Base-by-base conservation (phyloP, 495 filamentous ascomycete genomes). In the Talaromyces thailandensis region DNA sequence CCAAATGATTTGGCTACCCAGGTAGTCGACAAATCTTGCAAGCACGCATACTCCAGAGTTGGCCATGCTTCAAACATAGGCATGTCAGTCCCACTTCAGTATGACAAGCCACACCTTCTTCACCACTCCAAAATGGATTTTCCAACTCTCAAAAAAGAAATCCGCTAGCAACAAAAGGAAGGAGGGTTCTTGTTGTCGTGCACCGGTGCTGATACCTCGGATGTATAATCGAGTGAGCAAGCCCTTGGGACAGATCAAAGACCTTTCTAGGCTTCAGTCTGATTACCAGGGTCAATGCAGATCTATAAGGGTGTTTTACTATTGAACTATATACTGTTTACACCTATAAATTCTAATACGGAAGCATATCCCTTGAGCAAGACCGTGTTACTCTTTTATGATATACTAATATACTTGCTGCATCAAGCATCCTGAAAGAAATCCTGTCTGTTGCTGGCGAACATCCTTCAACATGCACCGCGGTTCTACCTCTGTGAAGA, bases 31-130 rank as follows among this genome's bases (percentile, higher is more conserved):
- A 57, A 21, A 57, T 57, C 55, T 55, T 55, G 23, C 23, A 55
- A 28, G 24, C 26, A 29, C 51, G 12, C 23, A 26, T 26, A 25
- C 58, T 60, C 58, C 24, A 48, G 11, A 60, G 58, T 48, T 60
- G 40, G 40, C 32, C 24, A 31, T 26, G 32, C 59, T 64, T 40
- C 63, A 58, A 63, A 57, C 51, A 56, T 56, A 48, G 29, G 51
- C 43, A 40, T 51, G 35, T 21, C 12, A 58, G 62, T 58, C 58
- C 55, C 55, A 56, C 62, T 58, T 31, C 29, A 50, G 62, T 63
- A 52, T 31, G 62, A 63, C 62, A 57, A 58, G 32, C 35, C n/a
- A 26, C 62, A 58, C 23, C 25, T 58, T 45, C 56, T 31, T 43
- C 53, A 63, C 21, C 14, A 40, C 32, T 51, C 26, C 9, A 62